Base-by-base conservation (phyloP, 768 basidiomycete species). In the Tulasnella sp. region DNA sequence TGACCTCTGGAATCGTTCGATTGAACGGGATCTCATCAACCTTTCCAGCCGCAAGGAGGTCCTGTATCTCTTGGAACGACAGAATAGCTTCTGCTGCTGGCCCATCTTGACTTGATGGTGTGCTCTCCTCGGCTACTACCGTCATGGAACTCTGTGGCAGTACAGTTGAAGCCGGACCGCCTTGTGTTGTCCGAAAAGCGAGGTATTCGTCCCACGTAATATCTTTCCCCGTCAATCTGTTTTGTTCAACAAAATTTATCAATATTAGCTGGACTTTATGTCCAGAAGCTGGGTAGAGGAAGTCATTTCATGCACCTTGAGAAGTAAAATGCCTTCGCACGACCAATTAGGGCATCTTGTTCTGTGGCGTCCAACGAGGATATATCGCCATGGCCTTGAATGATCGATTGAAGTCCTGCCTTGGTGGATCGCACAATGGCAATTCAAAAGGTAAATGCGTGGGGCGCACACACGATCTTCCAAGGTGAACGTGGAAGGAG, bases 321-420 rank as follows among this genome's bases (percentile, higher is more conserved):
- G 19, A 59, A 59, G 30, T 59, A 59, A 30, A 59, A 59, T 2
- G 58, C 58, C 21, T 59, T 59, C 26, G 58, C 58, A 19, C 41
- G 24, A 13, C 58, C 58, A 27, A 59, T 42, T 10, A 29, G 24
- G 19, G 47, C 58, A 15, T 44, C 55, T 43, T 42, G 23, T 32
- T 53, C 51, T 5, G 34, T 23, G n/a, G 24, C 32, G 34, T 34
- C 23, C 34, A 54, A 2, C 15, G 5, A 13, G 29, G 42, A 15
- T 15, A 27, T 23, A 19, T 56, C 41, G 11, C 27, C 55, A 19
- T 26, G 38, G 2, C 38, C 19, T 24, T 43, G 26, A 21, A 56
- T 8, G n/a, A 43, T 56, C 13, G 41, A 56, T 27, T 2, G 26
- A 3, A 56, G 21, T 27, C 55, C 43, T n/a, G 34, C 29, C 55